Conservation (phyloP, 352 stramenopile genomes). For the Phytophthora vignae region DNA sequence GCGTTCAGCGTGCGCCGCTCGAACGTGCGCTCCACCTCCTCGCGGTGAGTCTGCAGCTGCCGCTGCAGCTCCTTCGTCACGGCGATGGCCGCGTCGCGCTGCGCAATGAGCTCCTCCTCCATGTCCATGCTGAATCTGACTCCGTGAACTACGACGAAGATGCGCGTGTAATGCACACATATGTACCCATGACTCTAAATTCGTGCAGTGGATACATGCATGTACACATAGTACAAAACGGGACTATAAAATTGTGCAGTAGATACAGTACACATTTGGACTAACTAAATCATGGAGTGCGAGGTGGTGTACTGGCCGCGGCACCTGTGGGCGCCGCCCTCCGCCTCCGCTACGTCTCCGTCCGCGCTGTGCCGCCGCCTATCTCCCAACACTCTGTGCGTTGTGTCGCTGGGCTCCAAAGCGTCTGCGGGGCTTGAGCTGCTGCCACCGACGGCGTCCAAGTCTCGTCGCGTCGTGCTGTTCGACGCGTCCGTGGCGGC, state of each 20-base stretch:
- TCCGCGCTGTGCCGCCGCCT: neutral
- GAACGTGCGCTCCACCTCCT: conserved; percentile 59
- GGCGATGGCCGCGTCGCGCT: conserved; percentile 79
- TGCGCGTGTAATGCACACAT: neutral
- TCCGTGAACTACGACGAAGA: neutral
- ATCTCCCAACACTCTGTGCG: neutral
- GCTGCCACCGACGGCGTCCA: conserved; percentile 8
- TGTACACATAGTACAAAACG: no score
- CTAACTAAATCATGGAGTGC: conserved; percentile 1
- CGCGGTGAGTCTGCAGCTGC: conserved; percentile 60
- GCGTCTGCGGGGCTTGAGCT: neutral
- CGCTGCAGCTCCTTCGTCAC: conserved; percentile 80
- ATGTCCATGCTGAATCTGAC: conserved; percentile 37
- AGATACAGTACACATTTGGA: neutral
- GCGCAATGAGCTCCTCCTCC: conserved; percentile 78
- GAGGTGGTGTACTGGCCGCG: conserved; percentile 63
- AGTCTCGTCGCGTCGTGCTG: conserved; percentile 30
- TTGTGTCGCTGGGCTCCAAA: neutral
- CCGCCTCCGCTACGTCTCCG: neutral
- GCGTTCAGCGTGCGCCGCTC: conserved; percentile 76
- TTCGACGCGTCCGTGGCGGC: conserved; percentile 37
- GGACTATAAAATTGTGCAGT: no score
- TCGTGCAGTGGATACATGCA: no score
- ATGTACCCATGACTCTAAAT: neutral
- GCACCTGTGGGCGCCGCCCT: conserved; percentile 21